Conservation (phyloP, 1,284 basidiomycete genomes). For the Ustilago xerochloae region DNA sequence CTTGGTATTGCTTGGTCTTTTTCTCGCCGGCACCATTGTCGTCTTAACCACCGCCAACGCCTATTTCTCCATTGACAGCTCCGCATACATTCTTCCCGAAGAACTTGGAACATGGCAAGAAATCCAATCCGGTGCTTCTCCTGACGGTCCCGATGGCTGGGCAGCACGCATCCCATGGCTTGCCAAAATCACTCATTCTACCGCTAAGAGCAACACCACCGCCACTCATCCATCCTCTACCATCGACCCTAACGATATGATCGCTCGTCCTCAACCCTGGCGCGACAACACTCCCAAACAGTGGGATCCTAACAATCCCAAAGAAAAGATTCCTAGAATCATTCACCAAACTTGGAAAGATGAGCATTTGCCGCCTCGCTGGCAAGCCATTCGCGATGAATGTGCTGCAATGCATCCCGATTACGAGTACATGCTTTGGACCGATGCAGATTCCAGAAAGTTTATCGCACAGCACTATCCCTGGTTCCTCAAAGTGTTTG, state of each 20-base stretch:
- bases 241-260: conserved; percentile 13
- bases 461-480: conserved; percentile 89
- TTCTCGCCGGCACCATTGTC: conserved; percentile 88
- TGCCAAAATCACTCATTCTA: conserved; percentile 32
- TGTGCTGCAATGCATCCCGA: conserved; percentile 74
- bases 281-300: conserved; percentile 42
- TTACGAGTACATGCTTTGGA: conserved; percentile 98
- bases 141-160: conserved; percentile 51
- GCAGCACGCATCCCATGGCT: conserved; percentile 51
- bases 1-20: conserved; percentile 81
- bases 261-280: conserved; percentile 36
- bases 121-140: conserved; percentile 51
- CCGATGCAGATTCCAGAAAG: conserved; percentile 86
- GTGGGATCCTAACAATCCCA: conserved; percentile 44
- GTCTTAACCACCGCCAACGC: conserved; percentile 90
- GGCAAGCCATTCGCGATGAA: conserved; percentile 73
- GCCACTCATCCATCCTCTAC: conserved; percentile 10
- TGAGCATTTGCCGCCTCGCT: conserved; percentile 82
- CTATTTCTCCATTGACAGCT: conserved; percentile 80
- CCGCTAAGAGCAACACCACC: conserved; percentile 2
- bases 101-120: conserved; percentile 65
- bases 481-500: conserved; percentile 92
- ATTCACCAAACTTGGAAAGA: conserved; percentile 99
- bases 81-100: conserved; percentile 56
- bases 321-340: conserved; percentile 80